Base-by-base conservation (phyloP, 306 rosid genomes). In the Cicer pinnatifidum region DNA sequence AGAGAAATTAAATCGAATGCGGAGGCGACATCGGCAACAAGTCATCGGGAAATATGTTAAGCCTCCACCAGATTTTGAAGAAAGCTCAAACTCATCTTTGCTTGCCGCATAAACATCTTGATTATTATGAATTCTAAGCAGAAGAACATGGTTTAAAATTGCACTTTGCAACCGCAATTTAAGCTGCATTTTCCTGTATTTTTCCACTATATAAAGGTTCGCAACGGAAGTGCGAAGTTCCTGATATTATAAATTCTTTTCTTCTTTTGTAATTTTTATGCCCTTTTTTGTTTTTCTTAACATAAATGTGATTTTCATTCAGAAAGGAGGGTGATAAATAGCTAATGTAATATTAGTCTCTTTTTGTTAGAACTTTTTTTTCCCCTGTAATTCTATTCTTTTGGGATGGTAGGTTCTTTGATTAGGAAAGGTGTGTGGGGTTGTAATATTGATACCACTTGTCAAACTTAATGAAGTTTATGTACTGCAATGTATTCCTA, bases 31-130 rank as follows among this genome's bases (percentile, higher is more conserved):
- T 40, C 89, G 84, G 59, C 99, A 95, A 69, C 88, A 87, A 82
- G 97, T 87, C 5, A 87, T 95, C 37, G 99, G 99, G 45, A 95
- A 86, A 80, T 95, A 82, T 81, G 91, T 95, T 70, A 91, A 90
- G 84, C 99, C 99, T 8, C 89, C 85, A 15, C 97, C 96, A 1
- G 92, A 86, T 12, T 44, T 12, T 11, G 92, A 50, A 50, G 91
- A 73, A 76, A 75, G 16, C 71, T 81, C 86, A 61, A 88, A 90
- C 78, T 64, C 86, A 11, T 75, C 90, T n/a, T 7, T 82, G 78
- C 67, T 67, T 77, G 80, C 60, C 60, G 79, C 19, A 58, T 72
- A 43, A 48, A 9, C 58, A 17, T 48, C 16, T n/a, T 58, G 20
- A 13, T 16, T 9, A 52, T 7, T 52, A 52, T 28, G 35, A 28